A percentile compares a stretch with the other conserved stretches of the same genome.
Evolutionary conservation across 805 yeast species (phyloP).

Genomic region (Cyberlindnera sargentensis): DNA sequence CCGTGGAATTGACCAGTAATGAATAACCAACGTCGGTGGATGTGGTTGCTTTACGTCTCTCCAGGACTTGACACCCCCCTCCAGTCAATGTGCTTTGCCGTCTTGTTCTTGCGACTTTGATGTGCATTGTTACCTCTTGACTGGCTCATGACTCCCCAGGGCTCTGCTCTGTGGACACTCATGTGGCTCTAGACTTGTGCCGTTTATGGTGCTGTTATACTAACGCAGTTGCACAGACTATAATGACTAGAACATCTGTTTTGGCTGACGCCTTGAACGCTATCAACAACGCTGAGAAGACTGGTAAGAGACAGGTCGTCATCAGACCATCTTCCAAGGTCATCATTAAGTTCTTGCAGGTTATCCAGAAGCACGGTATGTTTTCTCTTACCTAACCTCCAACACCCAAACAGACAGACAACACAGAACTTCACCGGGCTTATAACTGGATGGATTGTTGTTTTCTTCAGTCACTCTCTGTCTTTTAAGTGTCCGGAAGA

Average conservation of each 20-base stretch:
- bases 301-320: constrained; percentile 98
- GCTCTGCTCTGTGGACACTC: constrained; percentile 33
- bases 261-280: constrained; percentile 98
- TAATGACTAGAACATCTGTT: constrained; percentile 96
- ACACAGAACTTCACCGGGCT: constrained; percentile 75
- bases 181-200: constrained; percentile 28
- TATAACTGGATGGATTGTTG: constrained; percentile 98
- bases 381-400: no score
- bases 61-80: constrained; percentile 25
- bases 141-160: constrained; percentile 39
- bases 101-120: no score
- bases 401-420: no score
- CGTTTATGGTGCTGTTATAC: no score
- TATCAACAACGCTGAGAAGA: constrained; percentile 98
- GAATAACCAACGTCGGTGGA: constrained; percentile 16
- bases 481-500: constrained; percentile 98
- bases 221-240: no score
- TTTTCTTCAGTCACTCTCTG: constrained; percentile 80
- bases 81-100: constrained; percentile 3
- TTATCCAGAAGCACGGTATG: constrained; percentile 85
- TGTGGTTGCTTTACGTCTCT: constrained; percentile 12
- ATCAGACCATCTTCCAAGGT: constrained; percentile 98
- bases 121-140: not conserved
- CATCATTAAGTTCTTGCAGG: constrained; percentile 92
- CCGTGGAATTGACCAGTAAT: constrained; percentile 7